phyloP scores from a whole-genome alignment of 208 protist species.

The Vickermania spadyakhi region DNA sequence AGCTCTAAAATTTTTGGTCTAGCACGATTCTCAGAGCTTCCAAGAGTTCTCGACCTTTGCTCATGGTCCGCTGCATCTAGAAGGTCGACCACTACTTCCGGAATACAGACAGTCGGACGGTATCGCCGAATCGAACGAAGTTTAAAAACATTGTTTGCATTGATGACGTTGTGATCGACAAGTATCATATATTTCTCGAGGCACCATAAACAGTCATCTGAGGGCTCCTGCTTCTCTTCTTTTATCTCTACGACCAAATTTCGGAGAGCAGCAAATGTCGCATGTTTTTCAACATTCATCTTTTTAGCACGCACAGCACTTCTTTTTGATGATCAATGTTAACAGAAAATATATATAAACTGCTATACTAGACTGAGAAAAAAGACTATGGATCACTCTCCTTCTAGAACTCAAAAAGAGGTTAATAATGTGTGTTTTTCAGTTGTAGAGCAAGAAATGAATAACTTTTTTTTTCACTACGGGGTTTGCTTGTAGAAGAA shows the following conservation, averaged over 20 bases:
- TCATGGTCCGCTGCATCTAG: not conserved
- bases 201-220: no score
- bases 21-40: not conserved
- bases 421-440: no score
- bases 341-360: no score
- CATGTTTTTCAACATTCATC: not conserved
- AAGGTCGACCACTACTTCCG: slow-evolving; percentile 2
- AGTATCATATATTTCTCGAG: not conserved
- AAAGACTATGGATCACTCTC: no score
- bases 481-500: no score
- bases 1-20: slow-evolving; percentile 8
- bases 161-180: not conserved
- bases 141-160: not conserved
- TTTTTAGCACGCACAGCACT: no score
- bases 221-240: no score
- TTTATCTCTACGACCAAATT: not conserved
- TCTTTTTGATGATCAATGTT: no score
- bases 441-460: no score
- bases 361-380: no score
- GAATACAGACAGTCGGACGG: not conserved
- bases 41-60: not conserved
- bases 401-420: no score
- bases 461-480: no score
- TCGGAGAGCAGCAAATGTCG: not conserved
- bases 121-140: not conserved